These are phyloP conservation scores for Corniculantispora saksenae DNA, from an alignment of 2,329 filamentous ascomycete genomes.

Conservation along the genomic window DNA sequence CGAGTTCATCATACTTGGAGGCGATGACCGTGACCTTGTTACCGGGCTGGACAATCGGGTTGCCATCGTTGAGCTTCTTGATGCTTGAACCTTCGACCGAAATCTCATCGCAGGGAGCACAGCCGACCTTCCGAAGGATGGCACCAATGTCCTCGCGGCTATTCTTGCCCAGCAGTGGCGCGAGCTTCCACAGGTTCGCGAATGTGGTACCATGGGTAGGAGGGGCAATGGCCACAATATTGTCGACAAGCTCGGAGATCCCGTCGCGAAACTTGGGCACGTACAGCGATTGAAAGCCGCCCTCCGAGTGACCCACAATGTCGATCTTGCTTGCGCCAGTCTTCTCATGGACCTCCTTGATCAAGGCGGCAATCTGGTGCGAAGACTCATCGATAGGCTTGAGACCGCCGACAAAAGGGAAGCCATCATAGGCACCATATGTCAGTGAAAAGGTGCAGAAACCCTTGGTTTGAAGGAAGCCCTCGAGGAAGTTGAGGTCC, in stretches of 20 bases:
- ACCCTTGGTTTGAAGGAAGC: slow-evolving; percentile 20
- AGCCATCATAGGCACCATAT: slow-evolving; percentile 23
- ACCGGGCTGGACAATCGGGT: slow-evolving; percentile 21
- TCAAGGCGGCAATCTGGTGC: slow-evolving; percentile 23
- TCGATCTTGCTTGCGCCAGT: slow-evolving; percentile 27
- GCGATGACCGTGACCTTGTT: slow-evolving; percentile 24
- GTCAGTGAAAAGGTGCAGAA: slow-evolving; percentile 27
- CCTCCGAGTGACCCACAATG: slow-evolving; percentile 28
- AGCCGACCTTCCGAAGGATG: slow-evolving; percentile 21
- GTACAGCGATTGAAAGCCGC: slow-evolving; percentile 27
- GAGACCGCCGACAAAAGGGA: slow-evolving; percentile 26
- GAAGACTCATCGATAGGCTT: slow-evolving; percentile 24
- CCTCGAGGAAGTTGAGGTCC: slow-evolving; percentile 24
- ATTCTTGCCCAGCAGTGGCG: slow-evolving; percentile 5
- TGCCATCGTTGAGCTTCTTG: slow-evolving; percentile 21
- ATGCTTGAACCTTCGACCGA: slow-evolving; percentile 18
- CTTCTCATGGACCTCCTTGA: slow-evolving; percentile 21
- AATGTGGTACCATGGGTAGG: slow-evolving; percentile 28
- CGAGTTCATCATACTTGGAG: slow-evolving; percentile 22
- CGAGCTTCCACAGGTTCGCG: slow-evolving; percentile 21
- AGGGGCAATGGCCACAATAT: slow-evolving; percentile 24
- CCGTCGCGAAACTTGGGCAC: slow-evolving; percentile 23
- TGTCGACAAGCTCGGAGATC: slow-evolving; percentile 20
- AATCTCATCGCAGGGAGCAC: slow-evolving; percentile 24
- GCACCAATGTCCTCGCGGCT: slow-evolving; percentile 6